Percentiles rank a stretch among this genome's conserved stretches.
These are phyloP conservation scores for Debaryomyces udenii DNA, from an alignment of 1,139 yeast species.

Conservation along the genomic window DNA sequence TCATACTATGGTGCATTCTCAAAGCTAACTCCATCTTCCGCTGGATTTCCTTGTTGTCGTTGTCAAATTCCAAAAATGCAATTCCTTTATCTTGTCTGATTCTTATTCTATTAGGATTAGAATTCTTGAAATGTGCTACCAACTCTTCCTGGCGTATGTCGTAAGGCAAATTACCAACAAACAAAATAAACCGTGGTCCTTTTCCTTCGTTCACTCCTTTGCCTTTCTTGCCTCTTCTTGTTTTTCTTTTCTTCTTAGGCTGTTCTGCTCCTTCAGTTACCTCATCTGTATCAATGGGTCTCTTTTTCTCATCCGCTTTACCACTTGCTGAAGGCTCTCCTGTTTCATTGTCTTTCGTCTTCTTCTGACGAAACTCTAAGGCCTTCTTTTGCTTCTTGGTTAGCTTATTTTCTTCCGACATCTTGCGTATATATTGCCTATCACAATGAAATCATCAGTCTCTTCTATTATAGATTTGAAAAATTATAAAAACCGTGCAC, in stretches of 20 bases:
- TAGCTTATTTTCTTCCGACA: slow-evolving; percentile 30
- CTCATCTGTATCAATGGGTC: slow-evolving; percentile 15
- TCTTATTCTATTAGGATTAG: slow-evolving; percentile 75
- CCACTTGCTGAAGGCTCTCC: slow-evolving; percentile 22
- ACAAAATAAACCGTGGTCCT: slow-evolving; percentile 77
- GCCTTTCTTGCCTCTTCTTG: slow-evolving; percentile 77
- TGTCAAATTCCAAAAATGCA: slow-evolving; percentile 87
- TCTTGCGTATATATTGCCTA: neutral
- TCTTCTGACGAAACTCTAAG: slow-evolving; percentile 62
- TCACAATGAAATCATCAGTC: too few relatives aligned
- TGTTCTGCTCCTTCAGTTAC: slow-evolving; percentile 31
- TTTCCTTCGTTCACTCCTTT: slow-evolving; percentile 51
- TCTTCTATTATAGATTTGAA: neutral
- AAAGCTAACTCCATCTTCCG: slow-evolving; percentile 81
- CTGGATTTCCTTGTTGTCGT: slow-evolving; percentile 63
- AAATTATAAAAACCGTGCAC: slow-evolving; percentile 1
- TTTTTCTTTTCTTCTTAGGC: slow-evolving; percentile 67
- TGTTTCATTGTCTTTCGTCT: slow-evolving; percentile 27
- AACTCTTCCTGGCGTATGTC: slow-evolving; percentile 65
- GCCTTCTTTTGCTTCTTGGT: slow-evolving; percentile 84
- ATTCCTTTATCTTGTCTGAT: slow-evolving; percentile 84
- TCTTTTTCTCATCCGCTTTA: slow-evolving; percentile 21
- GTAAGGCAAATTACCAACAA: slow-evolving; percentile 92
- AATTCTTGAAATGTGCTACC: slow-evolving; percentile 70
- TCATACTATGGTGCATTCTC: slow-evolving; percentile 72